These are phyloP conservation scores for Candida nemodendra DNA, from an alignment of 805 yeast species.

Conservation along the genomic window DNA sequence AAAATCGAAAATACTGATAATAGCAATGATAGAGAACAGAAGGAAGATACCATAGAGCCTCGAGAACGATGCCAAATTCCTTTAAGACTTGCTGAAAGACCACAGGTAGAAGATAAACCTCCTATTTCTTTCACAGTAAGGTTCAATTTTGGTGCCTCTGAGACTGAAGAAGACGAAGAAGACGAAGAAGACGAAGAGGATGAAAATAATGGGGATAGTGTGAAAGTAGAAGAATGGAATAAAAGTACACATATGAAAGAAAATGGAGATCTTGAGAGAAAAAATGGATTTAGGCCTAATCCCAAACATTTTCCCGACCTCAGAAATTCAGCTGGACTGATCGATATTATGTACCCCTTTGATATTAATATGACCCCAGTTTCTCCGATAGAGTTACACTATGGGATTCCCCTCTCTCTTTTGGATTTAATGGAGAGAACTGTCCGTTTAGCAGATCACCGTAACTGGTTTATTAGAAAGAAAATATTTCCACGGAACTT, in stretches of 20 bases:
- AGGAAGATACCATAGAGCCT: constrained; percentile 7
- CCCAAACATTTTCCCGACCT: constrained; percentile 2
- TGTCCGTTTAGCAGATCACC: constrained; percentile 50
- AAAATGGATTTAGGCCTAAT: no score
- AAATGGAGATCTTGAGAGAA: not conserved
- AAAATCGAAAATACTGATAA: constrained; percentile 14
- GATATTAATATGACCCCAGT: constrained; percentile 9
- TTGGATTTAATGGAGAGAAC: constrained; percentile 46
- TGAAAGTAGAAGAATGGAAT: not conserved
- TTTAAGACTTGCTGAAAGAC: constrained; percentile 24
- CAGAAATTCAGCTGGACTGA: constrained; percentile 14
- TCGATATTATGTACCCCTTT: constrained; percentile 22
- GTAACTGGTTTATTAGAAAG: constrained; percentile 42
- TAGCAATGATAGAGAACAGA: constrained; percentile 15
- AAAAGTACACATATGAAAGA: not conserved
- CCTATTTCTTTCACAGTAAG: constrained; percentile 31
- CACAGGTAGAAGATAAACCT: constrained; percentile 31
- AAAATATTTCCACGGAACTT: constrained; percentile 51
- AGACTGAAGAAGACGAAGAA: constrained; percentile 11
- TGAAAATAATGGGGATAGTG: not conserved
- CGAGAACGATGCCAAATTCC: constrained; percentile 20
- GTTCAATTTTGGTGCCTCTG: constrained; percentile 21
- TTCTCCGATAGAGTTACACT: constrained; percentile 38
- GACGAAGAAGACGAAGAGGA: constrained; percentile 10
- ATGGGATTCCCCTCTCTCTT: constrained; percentile 48